Base-by-base conservation (phyloP, 768 basidiomycete species). In the Mycena vulgaris region DNA sequence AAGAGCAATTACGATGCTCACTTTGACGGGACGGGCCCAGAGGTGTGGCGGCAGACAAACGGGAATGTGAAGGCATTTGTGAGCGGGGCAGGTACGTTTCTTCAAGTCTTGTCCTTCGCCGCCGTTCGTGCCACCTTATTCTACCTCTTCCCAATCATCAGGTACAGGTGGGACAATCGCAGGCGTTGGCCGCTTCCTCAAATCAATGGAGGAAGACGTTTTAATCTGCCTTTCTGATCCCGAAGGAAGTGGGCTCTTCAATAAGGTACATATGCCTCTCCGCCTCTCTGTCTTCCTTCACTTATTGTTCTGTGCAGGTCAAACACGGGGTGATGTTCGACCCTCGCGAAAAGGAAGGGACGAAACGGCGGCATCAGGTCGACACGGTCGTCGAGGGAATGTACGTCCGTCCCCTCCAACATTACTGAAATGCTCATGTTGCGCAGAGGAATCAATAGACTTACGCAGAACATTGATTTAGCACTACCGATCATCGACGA, bases 111-210 rank as follows among this genome's bases (percentile, higher is more conserved):
- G 13, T 52, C 21, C 45, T 49, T 52, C 6, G n/a, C n/a, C n/a
- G n/a, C n/a, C n/a, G n/a, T n/a, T n/a, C 35, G 47, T 39, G 31
- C 3, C 7, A 7, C 33, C 1, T 23, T 48, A 19, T 30, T 7
- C 55, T 37, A 5, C n/a, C 27, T 17, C 21, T 27, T 42, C 13
- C 45, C 27, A 57, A 25, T 31, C n/a, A 19, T 6, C 60, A 93
- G 95, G 96, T n/a, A 98, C 97, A 3, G 97, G 98, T 7, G 98
- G 98, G 16, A 99, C 97, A 4, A 89, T 99, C 58, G 93, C 96
- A 2, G 97, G 97, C 0, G 88, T 86, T 6, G 96, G 95, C 0
- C 87, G 83, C 58, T 97, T 87, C 76, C 82, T 99, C 61, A 97
- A 96, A 81, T 88, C 88, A 14, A 89, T 90, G 84, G 85, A 93